Evolutionary conservation across 495 filamentous ascomycete genomes (phyloP), one percentile per base, ranked within the genome.

Genomic region (Penicillium paradoxum): DNA sequence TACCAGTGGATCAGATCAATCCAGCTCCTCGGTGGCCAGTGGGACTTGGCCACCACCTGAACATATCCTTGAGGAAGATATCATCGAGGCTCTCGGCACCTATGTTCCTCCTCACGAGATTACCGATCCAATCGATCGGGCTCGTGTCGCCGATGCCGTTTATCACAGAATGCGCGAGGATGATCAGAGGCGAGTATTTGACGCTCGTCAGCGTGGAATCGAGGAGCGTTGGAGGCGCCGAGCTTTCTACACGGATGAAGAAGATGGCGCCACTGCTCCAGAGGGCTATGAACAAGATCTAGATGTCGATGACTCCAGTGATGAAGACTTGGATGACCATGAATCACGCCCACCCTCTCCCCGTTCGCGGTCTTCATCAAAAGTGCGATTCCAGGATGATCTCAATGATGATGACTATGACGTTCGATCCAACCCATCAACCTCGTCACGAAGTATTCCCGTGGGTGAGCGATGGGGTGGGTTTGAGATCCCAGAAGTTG

Each of bases 331-430:
- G 7, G 75, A 71, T 29, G 56, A 78, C 43, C 69, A 72, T 40
- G 72, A 74, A 30, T 75, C 73, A 6, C 76, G 72, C 21, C 76
- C 78, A 15, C 71, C 77, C 4, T 79, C 82, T n/a, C 73, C 81
- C 9, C 81, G 84, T n/a, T 91, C 89, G 13, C 78, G 88, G 38
- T 91, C 89, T 3, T 92, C 88, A 2, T 91, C 88, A 17, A 91
- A 89, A 62, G 90, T 91, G 22, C 80, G 88, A 33, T 92, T 95
- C 64, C 83, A 84, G 49, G 90, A 92, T 63, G 86, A 90, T 51
- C 70, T 77, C 21, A 61, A 64, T 6, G 76, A 79, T 8, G 41
- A 44, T 27, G 88, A 91, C 55, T 83, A 82, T 55, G 88, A 91
- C 41, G 81, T 81, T 17, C 75, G 86, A 15, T 91, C 88, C 19